Evolutionary conservation across 2,329 filamentous ascomycete genomes (phyloP), one percentile per base, ranked within the genome.

Genomic region (Knufia fluminis): DNA sequence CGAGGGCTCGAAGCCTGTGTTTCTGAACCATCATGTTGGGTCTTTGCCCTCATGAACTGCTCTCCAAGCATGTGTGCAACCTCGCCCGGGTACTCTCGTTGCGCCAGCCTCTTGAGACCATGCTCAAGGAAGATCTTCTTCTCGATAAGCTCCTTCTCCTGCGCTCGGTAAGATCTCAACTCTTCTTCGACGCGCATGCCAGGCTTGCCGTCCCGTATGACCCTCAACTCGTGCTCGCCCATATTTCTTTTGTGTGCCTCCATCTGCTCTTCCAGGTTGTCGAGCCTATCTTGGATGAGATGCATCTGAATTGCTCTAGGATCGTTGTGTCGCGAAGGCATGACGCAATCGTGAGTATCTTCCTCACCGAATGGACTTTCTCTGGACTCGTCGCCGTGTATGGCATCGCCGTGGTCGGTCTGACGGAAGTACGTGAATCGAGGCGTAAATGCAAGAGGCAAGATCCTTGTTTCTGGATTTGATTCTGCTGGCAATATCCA

Each of bases 401-500:
- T 88, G 19, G 81, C 77, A 52, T 86, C 83, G 14, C 81, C 82
- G 63, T 96, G 92, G 60, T 98, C 92, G 1, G 92, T 98, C 67
- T 98, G 89, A 26, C 92, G 81, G 72, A 96, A 95, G 66, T 98
- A 98, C 0, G 92, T 97, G 61, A 98, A 86, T 1, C 92, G 80
- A n/a, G 92, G 94, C 17, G 91, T 87, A 60, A 83, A 97, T 0
- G 86, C 90, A 7, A 98, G 76, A 0, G 94, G 94, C 48, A 98
- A 69, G 40, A 98, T 98, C 65, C 92, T 90, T 0, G 91, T 97
- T 57, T 94, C 85, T 0, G 91, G 90, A 57, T 95, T 94, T 26
- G 85, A 80, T 62, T 94, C 87, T 12, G 87, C 85, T 0, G 91
- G 91, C 20, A 96, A 69, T 48, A 95, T 90, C 91, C 91, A 97